Base-by-base conservation (phyloP, 2,329 filamentous ascomycete species). In the Exophiala sp. region DNA sequence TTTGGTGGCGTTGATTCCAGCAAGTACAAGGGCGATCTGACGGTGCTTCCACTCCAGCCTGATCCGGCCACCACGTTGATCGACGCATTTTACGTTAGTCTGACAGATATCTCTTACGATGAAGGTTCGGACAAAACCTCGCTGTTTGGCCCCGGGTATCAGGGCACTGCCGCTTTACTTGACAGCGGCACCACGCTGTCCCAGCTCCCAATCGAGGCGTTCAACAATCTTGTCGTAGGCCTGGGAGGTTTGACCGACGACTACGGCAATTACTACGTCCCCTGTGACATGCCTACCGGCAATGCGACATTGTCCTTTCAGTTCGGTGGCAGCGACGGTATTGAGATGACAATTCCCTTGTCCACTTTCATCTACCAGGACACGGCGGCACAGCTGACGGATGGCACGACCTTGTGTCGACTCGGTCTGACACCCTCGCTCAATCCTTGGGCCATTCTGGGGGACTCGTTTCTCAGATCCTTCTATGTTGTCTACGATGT, bases 1-100 rank as follows among this genome's bases (percentile, higher is more conserved):
- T 92, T 92, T 61, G 88, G 88, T 38, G 88, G 87, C n/a, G 82
- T 91, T 55, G 88, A 92, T 66, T 87, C 82, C 0, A 80, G 78
- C 52, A 91, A 91, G 67, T 92, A 84, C 70, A 67, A 75, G 0
- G 88, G 87, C 45, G 69, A 79, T 2, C 75, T 91, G 33, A 76
- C 77, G 39, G 80, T 77, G 3, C 74, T 91, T 24, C 75, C 84
- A n/a, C 75, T 90, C 61, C 39, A 20, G 3, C 39, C 39, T 5
- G 21, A 16, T 7, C 39, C 39, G 5, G 39, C 9, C n/a, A 41
- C 18, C 11, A 20, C 21, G 16, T 20, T 21, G 4, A 14, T 20
- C 9, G 18, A 41, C 39, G 21, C 39, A 12, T 41, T 41, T 8
- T 9, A 41, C 7, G 21, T 41, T 16, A 21, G 16, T 3, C 21